Evolutionary conservation across 768 basidiomycete genomes (phyloP).

Genomic region (Favolaschia claudopus): DNA sequence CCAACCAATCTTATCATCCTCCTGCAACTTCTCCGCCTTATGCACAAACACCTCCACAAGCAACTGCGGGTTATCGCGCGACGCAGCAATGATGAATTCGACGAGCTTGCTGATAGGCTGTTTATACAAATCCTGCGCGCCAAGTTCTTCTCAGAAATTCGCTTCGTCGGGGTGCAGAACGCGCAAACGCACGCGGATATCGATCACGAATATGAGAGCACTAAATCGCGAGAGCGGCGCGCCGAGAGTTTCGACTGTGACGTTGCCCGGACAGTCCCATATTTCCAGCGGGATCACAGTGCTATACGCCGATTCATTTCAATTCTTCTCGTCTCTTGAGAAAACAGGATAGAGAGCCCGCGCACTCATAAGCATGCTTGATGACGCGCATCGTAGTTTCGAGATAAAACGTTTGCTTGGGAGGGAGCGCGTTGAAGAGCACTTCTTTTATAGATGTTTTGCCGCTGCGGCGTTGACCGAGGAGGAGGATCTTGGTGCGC

Average conservation of each 20-base stretch:
- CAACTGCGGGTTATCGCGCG: constrained; percentile 76
- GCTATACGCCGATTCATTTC: constrained; percentile 62
- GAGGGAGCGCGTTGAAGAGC: constrained; percentile 83
- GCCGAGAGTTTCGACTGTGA: constrained; percentile 80
- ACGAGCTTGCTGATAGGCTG: constrained; percentile 84
- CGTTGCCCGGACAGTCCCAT: constrained; percentile 94
- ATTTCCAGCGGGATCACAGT: constrained; percentile 92
- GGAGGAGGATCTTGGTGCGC: constrained; percentile 74
- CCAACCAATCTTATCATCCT: constrained; percentile 90
- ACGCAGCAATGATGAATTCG: constrained; percentile 81
- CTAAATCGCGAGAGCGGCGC: constrained; percentile 81
- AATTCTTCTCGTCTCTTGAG: no score
- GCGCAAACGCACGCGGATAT: constrained; percentile 79
- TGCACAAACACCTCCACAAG: constrained; percentile 93
- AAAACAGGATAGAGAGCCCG: constrained; percentile 19
- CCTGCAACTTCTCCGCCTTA: constrained; percentile 90
- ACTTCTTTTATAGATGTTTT: constrained; percentile 93
- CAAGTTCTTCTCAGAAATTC: constrained; percentile 12
- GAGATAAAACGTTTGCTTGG: constrained; percentile 89
- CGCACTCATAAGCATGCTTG: constrained; percentile 85
- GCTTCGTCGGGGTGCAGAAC: neutral
- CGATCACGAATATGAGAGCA: constrained; percentile 91
- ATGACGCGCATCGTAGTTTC: constrained; percentile 84
- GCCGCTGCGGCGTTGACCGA: constrained; percentile 84
- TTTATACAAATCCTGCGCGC: constrained; percentile 77